Conservation (phyloP, 83 land plant genomes). For the Thuja plicata region DNA sequence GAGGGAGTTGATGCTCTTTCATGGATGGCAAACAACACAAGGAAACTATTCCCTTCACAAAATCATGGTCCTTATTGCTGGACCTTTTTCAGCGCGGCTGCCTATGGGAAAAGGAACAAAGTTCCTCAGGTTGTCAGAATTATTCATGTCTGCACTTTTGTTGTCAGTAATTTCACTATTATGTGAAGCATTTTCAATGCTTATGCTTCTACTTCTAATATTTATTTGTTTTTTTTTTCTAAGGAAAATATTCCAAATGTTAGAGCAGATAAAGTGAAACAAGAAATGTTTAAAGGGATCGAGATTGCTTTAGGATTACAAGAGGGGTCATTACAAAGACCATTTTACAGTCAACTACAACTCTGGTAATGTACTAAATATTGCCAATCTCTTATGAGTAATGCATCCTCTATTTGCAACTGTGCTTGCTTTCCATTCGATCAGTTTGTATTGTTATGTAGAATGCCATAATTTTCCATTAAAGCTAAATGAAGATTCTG, state of each 20-base stretch:
- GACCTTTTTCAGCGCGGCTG: slow-evolving; percentile 94
- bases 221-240: not conserved
- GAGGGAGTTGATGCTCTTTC: slow-evolving; percentile 83
- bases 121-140: slow-evolving; percentile 86
- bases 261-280: slow-evolving; percentile 82
- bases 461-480: not conserved
- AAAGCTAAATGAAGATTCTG: not conserved
- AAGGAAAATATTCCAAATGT: slow-evolving; percentile 91
- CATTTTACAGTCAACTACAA: slow-evolving; percentile 76
- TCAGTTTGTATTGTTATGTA: not conserved
- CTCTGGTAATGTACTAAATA: slow-evolving; percentile 56
- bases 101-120: slow-evolving; percentile 86
- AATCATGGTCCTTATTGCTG: slow-evolving; percentile 74
- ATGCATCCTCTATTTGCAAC: slow-evolving; percentile 3
- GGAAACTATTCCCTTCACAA: slow-evolving; percentile 43
- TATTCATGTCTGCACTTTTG: slow-evolving; percentile 11
- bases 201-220: not conserved
- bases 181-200: not conserved
- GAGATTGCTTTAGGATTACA: slow-evolving; percentile 78
- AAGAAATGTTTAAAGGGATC: slow-evolving; percentile 80
- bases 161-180: not conserved
- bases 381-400: not conserved
- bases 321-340: slow-evolving; percentile 72
- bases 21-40: slow-evolving; percentile 96
- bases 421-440: not conserved